phyloP scores from a whole-genome alignment of 306 rosid species.

The Citrullus colocynthis region DNA sequence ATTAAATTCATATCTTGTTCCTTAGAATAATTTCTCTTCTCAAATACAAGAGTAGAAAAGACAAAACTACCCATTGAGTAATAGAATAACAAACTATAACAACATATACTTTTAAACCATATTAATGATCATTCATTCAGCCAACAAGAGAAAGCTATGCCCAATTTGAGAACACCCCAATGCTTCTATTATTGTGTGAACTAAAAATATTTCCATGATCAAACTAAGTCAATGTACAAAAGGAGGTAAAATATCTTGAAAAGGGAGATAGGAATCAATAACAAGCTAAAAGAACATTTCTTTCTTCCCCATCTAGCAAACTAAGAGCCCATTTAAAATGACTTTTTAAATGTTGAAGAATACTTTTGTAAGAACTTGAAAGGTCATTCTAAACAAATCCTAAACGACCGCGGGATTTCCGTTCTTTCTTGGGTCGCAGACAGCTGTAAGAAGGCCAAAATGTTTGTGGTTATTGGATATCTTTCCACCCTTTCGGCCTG shows the following conservation, averaged over 20 bases:
- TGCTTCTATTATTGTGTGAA: background rate
- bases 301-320: too few relatives aligned
- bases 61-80: too few relatives aligned
- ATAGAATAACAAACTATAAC: too few relatives aligned
- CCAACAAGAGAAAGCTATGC: background rate
- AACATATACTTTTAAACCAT: too few relatives aligned
- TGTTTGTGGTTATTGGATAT: slow-evolving; percentile 6
- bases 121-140: background rate
- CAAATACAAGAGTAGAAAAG: too few relatives aligned
- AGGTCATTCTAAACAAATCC: background rate
- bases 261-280: background rate
- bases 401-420: slow-evolving; percentile 61
- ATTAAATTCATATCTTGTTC: too few relatives aligned
- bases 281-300: background rate
- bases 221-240: background rate
- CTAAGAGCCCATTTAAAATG: too few relatives aligned
- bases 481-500: slow-evolving; percentile 25
- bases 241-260: background rate
- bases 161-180: background rate
- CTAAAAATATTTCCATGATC: background rate
- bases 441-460: slow-evolving; percentile 57
- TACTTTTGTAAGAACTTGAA: background rate
- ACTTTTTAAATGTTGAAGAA: too few relatives aligned
- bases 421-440: slow-evolving; percentile 79
- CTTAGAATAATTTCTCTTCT: too few relatives aligned